These are phyloP conservation scores for Meyerozyma carpophila DNA, from an alignment of 1,139 yeast genomes.

Conservation along the genomic window DNA sequence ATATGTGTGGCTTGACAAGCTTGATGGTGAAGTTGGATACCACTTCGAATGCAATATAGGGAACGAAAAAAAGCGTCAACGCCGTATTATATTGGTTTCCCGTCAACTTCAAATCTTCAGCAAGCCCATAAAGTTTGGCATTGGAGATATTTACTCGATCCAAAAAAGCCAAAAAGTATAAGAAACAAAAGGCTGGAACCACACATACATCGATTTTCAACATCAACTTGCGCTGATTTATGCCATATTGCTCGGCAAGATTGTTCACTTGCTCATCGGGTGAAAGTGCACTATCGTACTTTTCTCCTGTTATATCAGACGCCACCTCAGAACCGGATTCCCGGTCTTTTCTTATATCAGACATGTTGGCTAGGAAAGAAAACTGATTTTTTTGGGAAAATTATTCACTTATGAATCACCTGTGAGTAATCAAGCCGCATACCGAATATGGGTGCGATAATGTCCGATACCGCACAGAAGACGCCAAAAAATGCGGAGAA, in stretches of 20 bases:
- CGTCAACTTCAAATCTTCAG: conserved; percentile 41
- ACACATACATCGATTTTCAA: conserved; percentile 61
- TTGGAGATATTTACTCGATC: conserved; percentile 74
- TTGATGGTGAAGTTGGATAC: conserved; percentile 62
- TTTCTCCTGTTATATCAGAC: background rate
- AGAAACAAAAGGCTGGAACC: conserved; percentile 64
- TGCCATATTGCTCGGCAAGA: conserved; percentile 27
- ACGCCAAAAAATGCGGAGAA: background rate
- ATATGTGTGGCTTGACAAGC: conserved; percentile 55
- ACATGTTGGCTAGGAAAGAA: background rate
- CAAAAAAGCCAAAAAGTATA: conserved; percentile 63
- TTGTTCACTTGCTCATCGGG: conserved; percentile 18
- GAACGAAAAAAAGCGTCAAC: conserved; percentile 65
- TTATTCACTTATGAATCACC: background rate
- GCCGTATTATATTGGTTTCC: conserved; percentile 62
- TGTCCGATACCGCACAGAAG: background rate
- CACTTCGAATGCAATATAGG: conserved; percentile 63
- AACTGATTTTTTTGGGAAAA: background rate
- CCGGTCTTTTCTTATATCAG: conserved; percentile 1
- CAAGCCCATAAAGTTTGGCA: conserved; percentile 65
- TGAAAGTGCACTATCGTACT: background rate
- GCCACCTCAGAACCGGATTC: background rate
- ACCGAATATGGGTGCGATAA: no score
- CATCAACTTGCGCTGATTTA: conserved; percentile 46
- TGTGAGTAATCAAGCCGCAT: background rate